phyloP scores from a whole-genome alignment of 1,284 basidiomycete genomes.

The Boletellus deceptivus region DNA sequence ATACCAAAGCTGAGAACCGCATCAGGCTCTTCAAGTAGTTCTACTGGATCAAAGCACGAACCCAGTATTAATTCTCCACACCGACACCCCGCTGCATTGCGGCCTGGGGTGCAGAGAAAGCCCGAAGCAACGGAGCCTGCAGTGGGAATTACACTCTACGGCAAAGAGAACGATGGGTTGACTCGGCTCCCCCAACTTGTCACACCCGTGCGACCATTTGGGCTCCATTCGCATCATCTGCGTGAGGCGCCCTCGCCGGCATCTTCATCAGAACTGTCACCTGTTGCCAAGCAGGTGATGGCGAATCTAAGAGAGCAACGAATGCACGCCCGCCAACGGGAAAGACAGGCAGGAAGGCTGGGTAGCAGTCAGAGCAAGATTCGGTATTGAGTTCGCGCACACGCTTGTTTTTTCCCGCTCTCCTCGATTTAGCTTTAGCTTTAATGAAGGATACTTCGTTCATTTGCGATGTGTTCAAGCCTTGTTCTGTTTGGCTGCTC shows the following conservation, averaged over 20 bases:
- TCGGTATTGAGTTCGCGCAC: constrained; percentile 21
- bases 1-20: constrained; percentile 31
- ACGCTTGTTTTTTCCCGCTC: background rate
- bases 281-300: constrained; percentile 66
- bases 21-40: constrained; percentile 27
- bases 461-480: constrained; percentile 17
- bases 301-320: constrained; percentile 56
- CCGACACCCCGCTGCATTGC: constrained; percentile 8
- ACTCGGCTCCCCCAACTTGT: constrained; percentile 33
- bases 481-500: constrained; percentile 12
- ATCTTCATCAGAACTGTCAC: constrained; percentile 71
- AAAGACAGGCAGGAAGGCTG: constrained; percentile 33
- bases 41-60: constrained; percentile 14
- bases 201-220: constrained; percentile 29
- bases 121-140: background rate
- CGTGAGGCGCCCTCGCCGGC: constrained; percentile 52
- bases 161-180: constrained; percentile 27
- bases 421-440: constrained; percentile 11
- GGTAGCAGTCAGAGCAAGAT: constrained; percentile 31
- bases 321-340: constrained; percentile 42
- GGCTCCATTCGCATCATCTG: constrained; percentile 34
- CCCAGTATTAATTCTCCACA: background rate
- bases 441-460: constrained; percentile 11
- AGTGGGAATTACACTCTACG: background rate
- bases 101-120: constrained; percentile 5